Evolutionary conservation across 495 filamentous ascomycete species (phyloP).

Genomic region (Lepraria neglecta): DNA sequence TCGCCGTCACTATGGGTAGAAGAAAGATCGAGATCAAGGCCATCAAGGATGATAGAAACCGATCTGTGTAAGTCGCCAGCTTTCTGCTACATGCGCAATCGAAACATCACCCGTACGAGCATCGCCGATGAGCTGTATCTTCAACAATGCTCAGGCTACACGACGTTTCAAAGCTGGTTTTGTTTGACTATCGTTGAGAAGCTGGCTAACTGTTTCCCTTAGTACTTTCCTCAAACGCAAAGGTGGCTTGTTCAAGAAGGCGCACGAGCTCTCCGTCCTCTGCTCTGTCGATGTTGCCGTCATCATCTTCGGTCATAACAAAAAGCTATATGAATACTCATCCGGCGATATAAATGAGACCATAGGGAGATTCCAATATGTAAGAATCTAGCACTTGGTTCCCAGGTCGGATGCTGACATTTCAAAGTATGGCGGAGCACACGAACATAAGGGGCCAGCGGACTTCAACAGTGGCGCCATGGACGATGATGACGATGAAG

Average conservation of each 20-base stretch:
- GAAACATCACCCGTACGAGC: neutral
- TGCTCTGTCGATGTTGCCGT: constrained; percentile 98
- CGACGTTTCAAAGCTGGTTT: constrained; percentile 9
- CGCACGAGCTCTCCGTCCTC: constrained; percentile 93
- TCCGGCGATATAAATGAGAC: constrained; percentile 89
- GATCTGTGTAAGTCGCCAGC: constrained; percentile 78
- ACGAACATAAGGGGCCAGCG: constrained; percentile 91
- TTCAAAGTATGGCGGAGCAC: constrained; percentile 75
- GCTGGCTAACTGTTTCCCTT: constrained; percentile 11
- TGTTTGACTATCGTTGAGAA: neutral
- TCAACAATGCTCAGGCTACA: constrained; percentile 13
- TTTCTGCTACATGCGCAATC: constrained; percentile 3
- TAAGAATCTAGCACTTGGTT: constrained; percentile 43
- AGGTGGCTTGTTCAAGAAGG: constrained; percentile 98
- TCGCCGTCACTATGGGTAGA: constrained; percentile 49
- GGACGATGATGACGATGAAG: constrained; percentile 86
- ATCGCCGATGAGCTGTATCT: constrained; percentile 13
- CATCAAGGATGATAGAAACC: constrained; percentile 98
- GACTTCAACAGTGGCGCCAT: constrained; percentile 85
- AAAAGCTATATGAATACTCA: constrained; percentile 96
- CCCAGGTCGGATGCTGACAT: constrained; percentile 11
- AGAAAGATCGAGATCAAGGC: constrained; percentile 98
- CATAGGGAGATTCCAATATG: constrained; percentile 79
- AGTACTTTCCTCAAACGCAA: constrained; percentile 98
- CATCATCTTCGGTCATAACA: constrained; percentile 96